Base-by-base conservation (phyloP, 192 early-diverging fungal genomes). In the Coemansia sp. region DNA sequence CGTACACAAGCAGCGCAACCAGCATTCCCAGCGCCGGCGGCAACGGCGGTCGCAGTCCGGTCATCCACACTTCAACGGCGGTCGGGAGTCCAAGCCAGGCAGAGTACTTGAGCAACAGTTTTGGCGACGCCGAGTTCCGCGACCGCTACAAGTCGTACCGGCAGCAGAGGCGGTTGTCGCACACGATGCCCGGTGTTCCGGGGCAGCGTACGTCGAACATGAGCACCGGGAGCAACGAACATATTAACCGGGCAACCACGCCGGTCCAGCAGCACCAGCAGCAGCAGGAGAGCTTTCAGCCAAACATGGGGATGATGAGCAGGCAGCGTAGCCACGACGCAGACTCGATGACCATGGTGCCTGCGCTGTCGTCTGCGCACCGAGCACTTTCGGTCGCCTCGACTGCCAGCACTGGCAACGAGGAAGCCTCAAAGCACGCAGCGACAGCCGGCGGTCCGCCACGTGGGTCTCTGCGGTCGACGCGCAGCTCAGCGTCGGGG, bases 131-230 rank as follows among this genome's bases (percentile, higher is more conserved):
- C 18, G 74, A 78, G 39, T 78, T 78, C 55, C 65, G 62, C 46
- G 69, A 71, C 21, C 68, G 58, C 38, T 78, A 78, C 59, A 71
- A 57, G 46, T 59, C 68, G 44, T 78, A 78, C 58, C 60, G 65
- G n/a, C 67, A 67, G 49, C 74, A 78, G 45, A 57, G 74, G 13
- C 59, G 74, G 51, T 69, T 68, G 15, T 78, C 74, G 13, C 68
- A 78, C 53, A 67, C 53, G 9, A 65, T 69, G 47, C 49, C 64
- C 11, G 53, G 51, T 15, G 51, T 33, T 13, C 51, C 39, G 3
- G 53, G 53, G 2, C 51, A 56, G n/a, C 68, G 69, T 15, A 71
- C 58, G 25, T 78, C 74, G 22, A 69, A 78, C 48, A 9, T 68
- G 43, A 71, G 69, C 30, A 67, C 69, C 3, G 65, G 64, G n/a